Percentiles rank a stretch among this genome's conserved stretches.
phyloP scores from a whole-genome alignment of 1,284 basidiomycete genomes.

The Takashimella koratensis region DNA sequence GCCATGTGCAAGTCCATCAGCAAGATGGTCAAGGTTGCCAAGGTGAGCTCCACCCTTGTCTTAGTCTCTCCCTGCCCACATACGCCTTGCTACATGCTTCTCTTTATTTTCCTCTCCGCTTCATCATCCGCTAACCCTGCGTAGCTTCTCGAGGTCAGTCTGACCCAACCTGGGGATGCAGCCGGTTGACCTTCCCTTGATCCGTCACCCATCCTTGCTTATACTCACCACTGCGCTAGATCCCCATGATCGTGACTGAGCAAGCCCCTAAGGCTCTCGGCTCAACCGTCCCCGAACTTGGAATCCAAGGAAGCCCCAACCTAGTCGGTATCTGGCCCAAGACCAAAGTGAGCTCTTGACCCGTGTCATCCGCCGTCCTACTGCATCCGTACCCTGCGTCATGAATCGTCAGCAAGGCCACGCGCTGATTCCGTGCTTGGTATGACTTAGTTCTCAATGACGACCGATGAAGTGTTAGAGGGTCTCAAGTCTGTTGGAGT shows the following conservation, averaged over 20 bases:
- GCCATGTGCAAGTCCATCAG: constrained; percentile 63
- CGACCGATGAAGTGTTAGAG: constrained; percentile 61
- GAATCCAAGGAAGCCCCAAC: constrained; percentile 45
- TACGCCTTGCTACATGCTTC: neutral
- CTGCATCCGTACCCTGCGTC: neutral
- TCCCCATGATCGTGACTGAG: constrained; percentile 73
- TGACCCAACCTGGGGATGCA: too few species aligned
- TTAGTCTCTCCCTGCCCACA: neutral
- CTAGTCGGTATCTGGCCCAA: constrained; percentile 64
- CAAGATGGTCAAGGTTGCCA: constrained; percentile 74
- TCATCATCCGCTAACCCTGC: too few species aligned
- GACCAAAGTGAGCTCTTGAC: constrained; percentile 42
- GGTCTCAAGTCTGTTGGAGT: too few species aligned
- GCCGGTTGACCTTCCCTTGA: too few species aligned
- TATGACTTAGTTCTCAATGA: constrained; percentile 68
- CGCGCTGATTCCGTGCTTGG: neutral
- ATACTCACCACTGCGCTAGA: constrained; percentile 47
- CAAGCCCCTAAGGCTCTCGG: constrained; percentile 82
- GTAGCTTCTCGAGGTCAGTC: too few species aligned
- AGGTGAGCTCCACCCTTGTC: constrained; percentile 50
- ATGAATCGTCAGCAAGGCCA: too few species aligned
- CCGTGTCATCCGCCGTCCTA: neutral
- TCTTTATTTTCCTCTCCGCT: neutral
- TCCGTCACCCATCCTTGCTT: neutral
- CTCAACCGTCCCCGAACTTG: constrained; percentile 62